phyloP scores from a whole-genome alignment of 768 basidiomycete genomes.

The Boletales sp. region DNA sequence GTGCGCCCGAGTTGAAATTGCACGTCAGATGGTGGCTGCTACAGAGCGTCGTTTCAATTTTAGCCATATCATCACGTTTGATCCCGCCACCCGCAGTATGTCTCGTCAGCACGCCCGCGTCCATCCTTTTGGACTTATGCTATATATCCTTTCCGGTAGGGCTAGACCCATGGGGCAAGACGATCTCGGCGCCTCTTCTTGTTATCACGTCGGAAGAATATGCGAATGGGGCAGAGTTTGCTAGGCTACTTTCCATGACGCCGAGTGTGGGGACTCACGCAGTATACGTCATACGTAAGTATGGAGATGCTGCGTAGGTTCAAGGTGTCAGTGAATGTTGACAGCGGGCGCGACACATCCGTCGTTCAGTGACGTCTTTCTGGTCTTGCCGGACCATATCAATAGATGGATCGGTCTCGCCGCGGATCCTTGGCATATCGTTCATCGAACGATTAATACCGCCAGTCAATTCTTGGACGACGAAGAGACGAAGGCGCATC shows the following conservation, averaged over 20 bases:
- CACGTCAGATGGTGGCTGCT: constrained; percentile 23
- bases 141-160: constrained; percentile 13
- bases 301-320: not conserved
- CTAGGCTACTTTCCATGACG: constrained; percentile 28
- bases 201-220: constrained; percentile 42
- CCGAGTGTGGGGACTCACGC: constrained; percentile 7
- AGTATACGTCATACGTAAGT: constrained; percentile 14
- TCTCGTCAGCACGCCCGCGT: constrained; percentile 6
- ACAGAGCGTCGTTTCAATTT: constrained; percentile 20
- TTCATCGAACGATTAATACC: constrained; percentile 18
- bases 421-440: constrained; percentile 14
- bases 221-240: constrained; percentile 34
- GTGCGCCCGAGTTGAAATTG: too few species aligned
- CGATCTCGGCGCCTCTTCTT: constrained; percentile 32
- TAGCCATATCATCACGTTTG: constrained; percentile 25
- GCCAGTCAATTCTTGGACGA: constrained; percentile 18
- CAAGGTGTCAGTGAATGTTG: not conserved
- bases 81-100: constrained; percentile 25
- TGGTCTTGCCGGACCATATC: constrained; percentile 30
- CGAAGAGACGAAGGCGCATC: not conserved
- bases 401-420: constrained; percentile 24
- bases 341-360: constrained; percentile 31
- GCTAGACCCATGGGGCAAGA: constrained; percentile 23
- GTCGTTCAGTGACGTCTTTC: constrained; percentile 34
- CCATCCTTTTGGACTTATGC: constrained; percentile 16